Evolutionary conservation across 148 eudicot genomes (phyloP).

Genomic region (Vaccinium darrowii): DNA sequence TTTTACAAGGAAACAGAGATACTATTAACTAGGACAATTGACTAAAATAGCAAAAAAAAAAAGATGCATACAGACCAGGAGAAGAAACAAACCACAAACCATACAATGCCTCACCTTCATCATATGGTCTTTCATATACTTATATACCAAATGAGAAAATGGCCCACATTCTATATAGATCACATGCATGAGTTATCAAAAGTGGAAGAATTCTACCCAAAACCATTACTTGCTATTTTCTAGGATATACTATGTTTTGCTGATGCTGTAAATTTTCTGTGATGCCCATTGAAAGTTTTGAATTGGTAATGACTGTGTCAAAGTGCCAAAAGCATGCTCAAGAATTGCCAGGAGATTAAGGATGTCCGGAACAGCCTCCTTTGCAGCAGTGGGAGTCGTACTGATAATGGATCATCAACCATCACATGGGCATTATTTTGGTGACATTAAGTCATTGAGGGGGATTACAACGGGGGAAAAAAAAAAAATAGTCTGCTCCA

Average conservation of each 20-base stretch:
- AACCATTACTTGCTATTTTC: not conserved
- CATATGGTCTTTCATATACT: not conserved
- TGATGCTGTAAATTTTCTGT: no score
- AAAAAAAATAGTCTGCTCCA: not conserved
- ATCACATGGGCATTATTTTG: not conserved
- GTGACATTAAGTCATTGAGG: not conserved
- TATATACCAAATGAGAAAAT: not conserved
- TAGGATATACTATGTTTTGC: not conserved
- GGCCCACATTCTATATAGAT: not conserved
- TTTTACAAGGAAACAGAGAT: not conserved
- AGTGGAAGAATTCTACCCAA: not conserved
- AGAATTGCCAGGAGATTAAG: not conserved
- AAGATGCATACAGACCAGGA: not conserved
- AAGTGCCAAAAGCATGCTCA: not conserved
- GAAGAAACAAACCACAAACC: not conserved
- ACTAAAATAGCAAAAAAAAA: not conserved
- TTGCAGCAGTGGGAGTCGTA: not conserved
- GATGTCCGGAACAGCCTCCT: not conserved
- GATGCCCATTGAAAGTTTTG: not conserved
- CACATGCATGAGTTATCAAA: not conserved
- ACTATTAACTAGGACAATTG: not conserved
- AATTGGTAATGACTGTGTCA: not conserved
- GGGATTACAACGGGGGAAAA: not conserved
- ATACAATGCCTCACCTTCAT: not conserved
- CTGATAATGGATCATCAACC: not conserved